Evolutionary conservation across 305 asterid genomes (phyloP).

Genomic region (Fraxinus floribunda): DNA sequence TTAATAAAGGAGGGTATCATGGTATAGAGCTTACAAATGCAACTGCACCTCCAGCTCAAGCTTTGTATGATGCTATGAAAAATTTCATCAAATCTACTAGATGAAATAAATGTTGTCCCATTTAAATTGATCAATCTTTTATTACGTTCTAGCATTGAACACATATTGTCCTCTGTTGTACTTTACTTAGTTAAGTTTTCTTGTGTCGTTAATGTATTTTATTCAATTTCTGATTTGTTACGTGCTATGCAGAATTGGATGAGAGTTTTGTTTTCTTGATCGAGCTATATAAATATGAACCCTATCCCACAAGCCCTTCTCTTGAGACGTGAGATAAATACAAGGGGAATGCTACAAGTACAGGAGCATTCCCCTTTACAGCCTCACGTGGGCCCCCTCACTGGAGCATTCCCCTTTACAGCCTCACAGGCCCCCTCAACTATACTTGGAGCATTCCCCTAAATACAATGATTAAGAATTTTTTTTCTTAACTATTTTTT

Average conservation of each 20-base stretch:
- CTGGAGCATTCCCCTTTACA: too few species aligned
- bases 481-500: background rate
- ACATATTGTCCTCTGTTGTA: too few species aligned
- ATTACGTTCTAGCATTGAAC: background rate
- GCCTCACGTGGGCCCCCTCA: too few species aligned
- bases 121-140: background rate
- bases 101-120: background rate
- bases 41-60: conserved; percentile 45
- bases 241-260: background rate
- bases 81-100: conserved; percentile 27
- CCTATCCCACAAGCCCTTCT: background rate
- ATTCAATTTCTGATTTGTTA: background rate
- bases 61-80: conserved; percentile 37
- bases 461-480: background rate
- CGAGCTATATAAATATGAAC: background rate
- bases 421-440: too few species aligned
- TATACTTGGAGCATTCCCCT: too few species aligned
- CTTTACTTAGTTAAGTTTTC: background rate
- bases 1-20: conserved; percentile 51
- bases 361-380: too few species aligned
- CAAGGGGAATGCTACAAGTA: too few species aligned
- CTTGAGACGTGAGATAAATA: background rate
- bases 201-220: background rate
- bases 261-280: background rate
- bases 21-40: conserved; percentile 56